phyloP scores from a whole-genome alignment of 805 yeast genomes.

The Nakazawaea wickerhamii region DNA sequence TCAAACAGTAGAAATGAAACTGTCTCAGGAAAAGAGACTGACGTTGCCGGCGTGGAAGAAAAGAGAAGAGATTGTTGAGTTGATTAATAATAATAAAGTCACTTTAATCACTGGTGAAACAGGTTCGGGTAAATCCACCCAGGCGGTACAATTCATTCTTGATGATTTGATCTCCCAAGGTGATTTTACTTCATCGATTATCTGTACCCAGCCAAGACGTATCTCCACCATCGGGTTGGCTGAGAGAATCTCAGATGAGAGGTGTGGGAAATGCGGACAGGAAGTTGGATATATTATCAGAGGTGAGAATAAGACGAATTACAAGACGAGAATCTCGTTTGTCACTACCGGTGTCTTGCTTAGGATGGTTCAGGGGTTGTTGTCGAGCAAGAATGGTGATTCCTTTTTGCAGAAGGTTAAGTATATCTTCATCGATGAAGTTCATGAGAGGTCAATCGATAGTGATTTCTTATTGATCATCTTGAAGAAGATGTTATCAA shows the following conservation, averaged over 20 bases:
- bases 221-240: slow-evolving; percentile 94
- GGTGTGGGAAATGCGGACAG: slow-evolving; percentile 56
- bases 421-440: slow-evolving; percentile 85
- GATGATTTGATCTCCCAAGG: slow-evolving; percentile 53
- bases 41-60: slow-evolving; percentile 83
- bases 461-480: slow-evolving; percentile 80
- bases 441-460: slow-evolving; percentile 93
- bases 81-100: slow-evolving; percentile 56
- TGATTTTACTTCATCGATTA: slow-evolving; percentile 51
- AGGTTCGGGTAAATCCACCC: slow-evolving; percentile 96
- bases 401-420: slow-evolving; percentile 49
- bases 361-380: slow-evolving; percentile 67
- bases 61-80: slow-evolving; percentile 45
- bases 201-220: slow-evolving; percentile 95
- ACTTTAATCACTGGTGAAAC: slow-evolving; percentile 92
- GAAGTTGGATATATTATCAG: slow-evolving; percentile 88
- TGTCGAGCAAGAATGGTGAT: slow-evolving; percentile 20
- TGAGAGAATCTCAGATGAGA: slow-evolving; percentile 84
- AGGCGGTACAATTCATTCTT: slow-evolving; percentile 81
- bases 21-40: slow-evolving; percentile 38
- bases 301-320: slow-evolving; percentile 72
- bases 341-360: slow-evolving; percentile 91
- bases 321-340: slow-evolving; percentile 69
- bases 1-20: slow-evolving; percentile 28
- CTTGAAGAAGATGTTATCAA: slow-evolving; percentile 53